These are phyloP conservation scores for Mycena amicta DNA, from an alignment of 768 basidiomycete genomes.

Conservation along the genomic window DNA sequence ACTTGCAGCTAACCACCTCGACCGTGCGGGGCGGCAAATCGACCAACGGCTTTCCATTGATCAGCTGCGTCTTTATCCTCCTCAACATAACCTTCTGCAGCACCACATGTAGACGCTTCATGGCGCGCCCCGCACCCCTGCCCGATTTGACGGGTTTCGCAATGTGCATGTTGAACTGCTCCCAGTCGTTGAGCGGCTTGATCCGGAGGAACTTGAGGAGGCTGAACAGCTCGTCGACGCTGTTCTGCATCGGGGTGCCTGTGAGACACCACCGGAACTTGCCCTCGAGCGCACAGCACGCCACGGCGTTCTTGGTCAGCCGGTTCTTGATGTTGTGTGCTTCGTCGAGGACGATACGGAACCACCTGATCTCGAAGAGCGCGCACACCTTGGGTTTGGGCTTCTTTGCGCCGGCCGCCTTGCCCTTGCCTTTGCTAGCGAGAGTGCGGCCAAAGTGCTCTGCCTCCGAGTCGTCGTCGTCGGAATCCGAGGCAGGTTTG, in stretches of 20 bases:
- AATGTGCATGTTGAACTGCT: constrained; percentile 78
- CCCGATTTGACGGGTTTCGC: constrained; percentile 77
- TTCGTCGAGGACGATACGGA: constrained; percentile 86
- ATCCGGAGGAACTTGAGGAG: constrained; percentile 87
- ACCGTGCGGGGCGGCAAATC: constrained; percentile 77
- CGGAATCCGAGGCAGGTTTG: constrained; percentile 24
- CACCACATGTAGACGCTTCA: constrained; percentile 87
- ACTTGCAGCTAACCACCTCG: constrained; percentile 72
- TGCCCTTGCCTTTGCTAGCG: constrained; percentile 38
- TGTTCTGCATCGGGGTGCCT: constrained; percentile 90
- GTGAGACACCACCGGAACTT: constrained; percentile 90
- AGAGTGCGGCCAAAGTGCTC: constrained; percentile 51
- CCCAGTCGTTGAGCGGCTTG: constrained; percentile 79
- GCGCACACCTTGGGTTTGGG: constrained; percentile 57
- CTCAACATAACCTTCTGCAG: constrained; percentile 88
- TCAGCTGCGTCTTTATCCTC: constrained; percentile 69
- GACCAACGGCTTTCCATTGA: constrained; percentile 83
- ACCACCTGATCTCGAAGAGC: constrained; percentile 81
- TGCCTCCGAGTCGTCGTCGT: constrained; percentile 42
- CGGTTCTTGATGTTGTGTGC: constrained; percentile 94
- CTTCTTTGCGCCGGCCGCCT: constrained; percentile 35
- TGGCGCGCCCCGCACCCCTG: constrained; percentile 59
- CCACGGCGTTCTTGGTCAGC: constrained; percentile 74
- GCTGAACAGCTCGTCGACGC: constrained; percentile 85
- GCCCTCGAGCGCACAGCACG: constrained; percentile 74